These are phyloP conservation scores for Nakazawaea ernobii DNA, from an alignment of 805 yeast species.

Conservation along the genomic window DNA sequence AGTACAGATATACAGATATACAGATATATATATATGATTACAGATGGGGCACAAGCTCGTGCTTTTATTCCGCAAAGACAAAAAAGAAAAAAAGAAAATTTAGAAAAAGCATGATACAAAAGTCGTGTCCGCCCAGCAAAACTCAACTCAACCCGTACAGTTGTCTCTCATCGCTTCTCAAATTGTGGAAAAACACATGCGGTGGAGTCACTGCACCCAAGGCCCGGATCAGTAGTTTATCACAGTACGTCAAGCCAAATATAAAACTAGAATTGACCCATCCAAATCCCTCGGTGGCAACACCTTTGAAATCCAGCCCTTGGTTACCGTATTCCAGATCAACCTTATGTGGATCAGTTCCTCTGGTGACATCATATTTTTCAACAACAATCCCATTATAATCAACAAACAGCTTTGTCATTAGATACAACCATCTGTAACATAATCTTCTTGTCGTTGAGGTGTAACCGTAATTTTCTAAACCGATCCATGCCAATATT, in stretches of 20 bases:
- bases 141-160: conserved; percentile 23
- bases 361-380: conserved; percentile 84
- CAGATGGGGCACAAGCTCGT: too few relatives aligned
- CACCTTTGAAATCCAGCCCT: conserved; percentile 88
- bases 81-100: too few relatives aligned
- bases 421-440: conserved; percentile 84
- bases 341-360: conserved; percentile 82
- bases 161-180: conserved; percentile 36
- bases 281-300: conserved; percentile 94
- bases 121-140: too few relatives aligned
- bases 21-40: too few relatives aligned
- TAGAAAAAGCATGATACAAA: too few relatives aligned
- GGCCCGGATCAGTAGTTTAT: conserved; percentile 64
- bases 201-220: conserved; percentile 79
- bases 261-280: conserved; percentile 93
- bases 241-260: conserved; percentile 63
- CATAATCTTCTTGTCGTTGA: conserved; percentile 65
- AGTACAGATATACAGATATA: too few relatives aligned
- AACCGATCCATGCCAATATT: conserved; percentile 87
- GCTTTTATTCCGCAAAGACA: too few relatives aligned
- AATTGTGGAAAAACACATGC: conserved; percentile 45
- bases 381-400: conserved; percentile 94
- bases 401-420: conserved; percentile 87
- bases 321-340: conserved; percentile 97
- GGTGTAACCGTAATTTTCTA: conserved; percentile 62